Conservation (phyloP, 1,284 basidiomycete species). For the Cryptococcus wingfieldii region DNA sequence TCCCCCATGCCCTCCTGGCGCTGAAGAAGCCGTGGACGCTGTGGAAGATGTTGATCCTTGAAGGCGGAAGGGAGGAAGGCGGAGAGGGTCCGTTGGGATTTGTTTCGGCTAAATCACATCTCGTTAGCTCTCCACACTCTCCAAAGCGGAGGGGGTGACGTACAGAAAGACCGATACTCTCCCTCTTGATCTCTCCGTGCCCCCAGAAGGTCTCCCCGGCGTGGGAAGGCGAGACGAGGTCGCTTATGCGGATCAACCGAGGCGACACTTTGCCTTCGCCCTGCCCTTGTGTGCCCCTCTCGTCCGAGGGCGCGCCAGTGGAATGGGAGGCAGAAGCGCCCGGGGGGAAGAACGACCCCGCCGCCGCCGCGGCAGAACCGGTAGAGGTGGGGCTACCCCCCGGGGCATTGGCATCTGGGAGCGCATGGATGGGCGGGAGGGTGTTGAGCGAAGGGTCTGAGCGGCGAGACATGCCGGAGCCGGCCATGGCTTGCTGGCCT, state of each 20-base stretch:
- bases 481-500: not conserved
- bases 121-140: not conserved
- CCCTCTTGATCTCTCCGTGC: not conserved
- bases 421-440: slow-evolving; percentile 9
- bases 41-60: not conserved
- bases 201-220: not conserved
- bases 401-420: not conserved
- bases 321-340: not conserved
- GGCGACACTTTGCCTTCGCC: slow-evolving; percentile 10
- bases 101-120: not conserved
- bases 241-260: slow-evolving; percentile 15
- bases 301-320: too few relatives aligned
- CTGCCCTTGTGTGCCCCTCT: not conserved
- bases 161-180: not conserved
- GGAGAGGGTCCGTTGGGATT: not conserved
- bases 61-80: not conserved
- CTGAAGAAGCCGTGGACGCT: not conserved
- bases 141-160: not conserved
- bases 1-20: not conserved
- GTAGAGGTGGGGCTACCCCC: not conserved
- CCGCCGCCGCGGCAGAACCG: not conserved
- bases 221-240: slow-evolving; percentile 13
- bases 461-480: not conserved
- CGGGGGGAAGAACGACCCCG: too few relatives aligned
- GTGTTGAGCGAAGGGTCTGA: not conserved